Evolutionary conservation across 441 rosid species (phyloP), one percentile per base, ranked within the genome.

Genomic region (Omphalea diandra): DNA sequence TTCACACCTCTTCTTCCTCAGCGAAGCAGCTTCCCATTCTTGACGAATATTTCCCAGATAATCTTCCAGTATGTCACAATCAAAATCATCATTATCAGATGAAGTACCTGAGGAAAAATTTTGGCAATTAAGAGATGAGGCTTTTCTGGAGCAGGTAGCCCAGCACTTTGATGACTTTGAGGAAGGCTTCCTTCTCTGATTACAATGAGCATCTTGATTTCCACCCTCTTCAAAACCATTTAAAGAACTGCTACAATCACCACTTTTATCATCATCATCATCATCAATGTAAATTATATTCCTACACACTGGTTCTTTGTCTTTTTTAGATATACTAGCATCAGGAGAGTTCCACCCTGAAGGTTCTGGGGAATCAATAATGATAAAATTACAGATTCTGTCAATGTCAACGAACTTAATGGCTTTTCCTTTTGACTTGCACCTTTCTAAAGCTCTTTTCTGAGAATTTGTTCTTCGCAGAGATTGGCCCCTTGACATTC

Each of bases 11-110:
- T 74, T 74, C 69, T 68, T 68, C 73, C 67, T 63, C 24, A 33
- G 17, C 9, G 63, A 74, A 59, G 77, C 73, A 63, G 68, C 29
- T 53, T 74, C 69, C 77, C 77, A 74, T 29, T 68, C 69, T 22
- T 44, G 58, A 56, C 77, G 69, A 35, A 69, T 63, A 49, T 63
- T 54, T 44, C 69, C 73, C 32, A 4, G 14, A 55, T 26, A 26
- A 74, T 69, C 73, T 63, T 68, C 73, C 69, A 40, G 35, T 24
- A 74, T 62, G 32, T 68, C 68, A 74, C 73, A 50, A 60, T 74
- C 77, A 36, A 59, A 74, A 55, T 69, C 61, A 68, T 61, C 69
- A 54, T 63, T 55, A n/a, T 61, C 59, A 53, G 1, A 18, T 3
- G 68, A 60, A 36, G 26, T 6, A 18, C 31, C 9, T n/a, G 67